Evolutionary conservation across 192 early-diverging fungal genomes (phyloP).

Genomic region (Backusella tarrabulga): DNA sequence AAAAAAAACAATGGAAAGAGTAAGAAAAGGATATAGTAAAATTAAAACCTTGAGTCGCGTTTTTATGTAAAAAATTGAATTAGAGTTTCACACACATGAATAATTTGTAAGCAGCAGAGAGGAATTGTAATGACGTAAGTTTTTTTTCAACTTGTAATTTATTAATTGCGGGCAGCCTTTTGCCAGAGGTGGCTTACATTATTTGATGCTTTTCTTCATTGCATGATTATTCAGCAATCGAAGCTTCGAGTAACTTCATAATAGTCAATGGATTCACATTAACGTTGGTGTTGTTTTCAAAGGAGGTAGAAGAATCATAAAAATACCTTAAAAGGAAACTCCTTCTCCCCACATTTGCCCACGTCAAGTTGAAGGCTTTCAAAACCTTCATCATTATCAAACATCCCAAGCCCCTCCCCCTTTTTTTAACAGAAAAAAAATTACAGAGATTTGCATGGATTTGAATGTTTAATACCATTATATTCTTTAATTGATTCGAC

Average conservation of each 20-base stretch:
- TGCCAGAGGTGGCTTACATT: neutral
- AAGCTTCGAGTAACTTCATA: neutral
- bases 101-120: neutral
- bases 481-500: neutral
- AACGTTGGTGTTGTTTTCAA: neutral
- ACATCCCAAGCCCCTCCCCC: no score
- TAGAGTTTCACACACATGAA: neutral
- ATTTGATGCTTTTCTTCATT: neutral
- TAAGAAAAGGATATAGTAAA: neutral
- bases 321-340: no score
- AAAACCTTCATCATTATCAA: no score
- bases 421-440: no score
- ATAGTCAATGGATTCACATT: neutral
- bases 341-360: no score
- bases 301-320: no score
- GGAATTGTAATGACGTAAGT: neutral
- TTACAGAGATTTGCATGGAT: no score
- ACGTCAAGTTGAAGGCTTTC: no score
- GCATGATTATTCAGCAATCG: neutral
- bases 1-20: no score
- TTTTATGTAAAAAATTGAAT: neutral
- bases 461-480: neutral
- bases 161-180: neutral
- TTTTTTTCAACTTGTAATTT: neutral
- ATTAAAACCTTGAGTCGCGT: neutral